These are phyloP conservation scores for Pontederia crassipes DNA, from an alignment of 176 grass and related monocot genomes.

Conservation along the genomic window DNA sequence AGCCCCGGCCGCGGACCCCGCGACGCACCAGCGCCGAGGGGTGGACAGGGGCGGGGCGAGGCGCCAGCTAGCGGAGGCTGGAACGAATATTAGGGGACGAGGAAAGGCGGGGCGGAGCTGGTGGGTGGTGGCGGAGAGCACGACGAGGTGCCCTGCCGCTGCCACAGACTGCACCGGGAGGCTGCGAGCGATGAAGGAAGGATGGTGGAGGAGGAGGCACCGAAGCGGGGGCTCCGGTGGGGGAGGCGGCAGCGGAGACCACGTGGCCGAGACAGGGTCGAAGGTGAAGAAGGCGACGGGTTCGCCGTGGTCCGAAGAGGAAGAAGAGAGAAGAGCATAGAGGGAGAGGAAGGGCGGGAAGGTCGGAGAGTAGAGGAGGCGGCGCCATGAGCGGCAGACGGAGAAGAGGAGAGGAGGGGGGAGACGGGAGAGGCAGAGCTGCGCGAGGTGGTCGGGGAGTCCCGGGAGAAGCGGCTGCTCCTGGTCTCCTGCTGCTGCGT, in stretches of 20 bases:
- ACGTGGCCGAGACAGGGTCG: slow-evolving; percentile 31
- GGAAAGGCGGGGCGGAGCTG: slow-evolving; percentile 46
- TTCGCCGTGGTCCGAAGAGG: neutral
- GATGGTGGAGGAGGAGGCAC: slow-evolving; percentile 37
- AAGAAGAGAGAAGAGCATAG: slow-evolving; percentile 25
- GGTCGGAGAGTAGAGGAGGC: slow-evolving; percentile 43
- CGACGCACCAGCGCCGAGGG: slow-evolving; percentile 70
- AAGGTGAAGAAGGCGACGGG: slow-evolving; percentile 42
- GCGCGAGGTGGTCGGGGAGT: slow-evolving; percentile 68
- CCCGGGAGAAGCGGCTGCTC: slow-evolving; percentile 42
- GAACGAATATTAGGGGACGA: slow-evolving; percentile 48
- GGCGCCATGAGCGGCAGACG: slow-evolving; percentile 62
- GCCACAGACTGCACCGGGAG: slow-evolving; percentile 58
- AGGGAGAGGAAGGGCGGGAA: slow-evolving; percentile 37
- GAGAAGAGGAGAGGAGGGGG: slow-evolving; percentile 40
- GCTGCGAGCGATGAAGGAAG: slow-evolving; percentile 51
- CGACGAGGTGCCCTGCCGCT: slow-evolving; percentile 28
- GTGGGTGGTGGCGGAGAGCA: slow-evolving; percentile 42
- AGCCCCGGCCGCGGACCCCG: slow-evolving; percentile 27
- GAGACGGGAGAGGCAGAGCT: slow-evolving; percentile 47
- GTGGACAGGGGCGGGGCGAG: slow-evolving; percentile 39
- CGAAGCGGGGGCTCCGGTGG: slow-evolving; percentile 27
- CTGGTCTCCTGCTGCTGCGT: neutral
- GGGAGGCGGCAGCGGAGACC: slow-evolving; percentile 33
- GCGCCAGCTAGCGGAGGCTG: slow-evolving; percentile 19